Conservation (phyloP, 2,329 filamentous ascomycete genomes). For the Phyllachora maydis region DNA sequence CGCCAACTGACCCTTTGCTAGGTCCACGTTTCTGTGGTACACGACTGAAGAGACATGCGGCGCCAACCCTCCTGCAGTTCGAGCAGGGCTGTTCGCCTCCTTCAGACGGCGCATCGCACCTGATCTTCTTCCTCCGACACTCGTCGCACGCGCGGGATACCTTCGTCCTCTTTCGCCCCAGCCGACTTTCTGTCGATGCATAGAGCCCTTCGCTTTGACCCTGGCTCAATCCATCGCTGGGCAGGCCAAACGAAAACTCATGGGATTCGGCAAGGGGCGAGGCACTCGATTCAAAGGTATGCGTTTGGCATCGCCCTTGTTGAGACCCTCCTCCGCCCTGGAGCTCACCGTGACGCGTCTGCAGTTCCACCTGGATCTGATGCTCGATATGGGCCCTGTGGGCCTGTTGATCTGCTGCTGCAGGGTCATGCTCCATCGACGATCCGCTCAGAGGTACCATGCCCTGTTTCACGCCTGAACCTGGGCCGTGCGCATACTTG, state of each 20-base stretch:
- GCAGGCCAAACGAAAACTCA: constrained; percentile 8
- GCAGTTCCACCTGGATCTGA: constrained; percentile 8
- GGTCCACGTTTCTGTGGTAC: constrained; percentile 77
- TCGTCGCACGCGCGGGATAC: constrained; percentile 80
- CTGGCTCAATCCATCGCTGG: too few relatives aligned
- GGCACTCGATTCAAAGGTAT: constrained; percentile 15
- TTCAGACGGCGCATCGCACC: constrained; percentile 67
- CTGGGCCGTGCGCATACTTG: constrained; percentile 4
- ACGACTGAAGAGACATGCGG: constrained; percentile 66
- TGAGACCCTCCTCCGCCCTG: constrained; percentile 3
- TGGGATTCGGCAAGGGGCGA: constrained; percentile 11
- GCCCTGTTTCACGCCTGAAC: not conserved
- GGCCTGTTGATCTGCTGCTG: constrained; percentile 7
- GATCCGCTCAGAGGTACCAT: not conserved
- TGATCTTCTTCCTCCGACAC: constrained; percentile 75
- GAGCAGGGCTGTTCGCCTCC: constrained; percentile 54
- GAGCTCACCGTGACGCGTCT: constrained; percentile 8
- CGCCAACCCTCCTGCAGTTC: constrained; percentile 58
- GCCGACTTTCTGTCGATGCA: constrained; percentile 27
- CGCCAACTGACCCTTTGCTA: constrained; percentile 52
- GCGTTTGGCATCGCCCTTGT: constrained; percentile 8
- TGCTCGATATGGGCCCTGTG: constrained; percentile 6
- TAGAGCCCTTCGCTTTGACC: constrained; percentile 18
- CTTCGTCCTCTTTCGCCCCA: constrained; percentile 61
- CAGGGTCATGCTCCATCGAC: constrained; percentile 3